These are phyloP conservation scores for Cerioporus squamosus DNA, from an alignment of 1,284 basidiomycete genomes.

Conservation along the genomic window DNA sequence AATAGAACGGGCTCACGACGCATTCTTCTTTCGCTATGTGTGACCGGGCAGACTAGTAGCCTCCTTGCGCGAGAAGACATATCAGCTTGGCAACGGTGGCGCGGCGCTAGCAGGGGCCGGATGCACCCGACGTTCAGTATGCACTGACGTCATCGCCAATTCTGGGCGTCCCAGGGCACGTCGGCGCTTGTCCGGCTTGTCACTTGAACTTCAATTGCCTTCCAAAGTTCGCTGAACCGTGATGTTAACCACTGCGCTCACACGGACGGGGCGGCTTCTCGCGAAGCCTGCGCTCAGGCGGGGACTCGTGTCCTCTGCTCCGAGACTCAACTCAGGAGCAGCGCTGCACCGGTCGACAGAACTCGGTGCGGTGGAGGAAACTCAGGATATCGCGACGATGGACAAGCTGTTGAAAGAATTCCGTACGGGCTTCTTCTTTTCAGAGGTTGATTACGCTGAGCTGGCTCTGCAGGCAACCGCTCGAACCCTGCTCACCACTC, in stretches of 20 bases:
- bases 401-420: conserved; percentile 59
- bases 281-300: conserved; percentile 1
- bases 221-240: too few species aligned
- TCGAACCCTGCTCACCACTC: conserved; percentile 61
- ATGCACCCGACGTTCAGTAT: too few species aligned
- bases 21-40: background rate
- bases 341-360: conserved; percentile 28
- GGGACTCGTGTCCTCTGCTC: conserved; percentile 12
- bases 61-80: too few species aligned
- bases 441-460: background rate
- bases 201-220: background rate
- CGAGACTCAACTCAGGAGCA: conserved; percentile 12
- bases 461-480: conserved; percentile 44
- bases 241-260: too few species aligned
- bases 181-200: background rate
- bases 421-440: conserved; percentile 46
- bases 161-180: too few species aligned
- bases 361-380: conserved; percentile 48
- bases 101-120: too few species aligned
- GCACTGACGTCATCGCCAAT: too few species aligned
- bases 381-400: conserved; percentile 60
- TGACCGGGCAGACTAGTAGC: too few species aligned
- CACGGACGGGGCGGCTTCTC: too few species aligned
- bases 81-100: too few species aligned
- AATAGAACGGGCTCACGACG: conserved; percentile 24